phyloP scores from a whole-genome alignment of 2,329 filamentous ascomycete genomes.

The Microcyclospora tardicrescens region DNA sequence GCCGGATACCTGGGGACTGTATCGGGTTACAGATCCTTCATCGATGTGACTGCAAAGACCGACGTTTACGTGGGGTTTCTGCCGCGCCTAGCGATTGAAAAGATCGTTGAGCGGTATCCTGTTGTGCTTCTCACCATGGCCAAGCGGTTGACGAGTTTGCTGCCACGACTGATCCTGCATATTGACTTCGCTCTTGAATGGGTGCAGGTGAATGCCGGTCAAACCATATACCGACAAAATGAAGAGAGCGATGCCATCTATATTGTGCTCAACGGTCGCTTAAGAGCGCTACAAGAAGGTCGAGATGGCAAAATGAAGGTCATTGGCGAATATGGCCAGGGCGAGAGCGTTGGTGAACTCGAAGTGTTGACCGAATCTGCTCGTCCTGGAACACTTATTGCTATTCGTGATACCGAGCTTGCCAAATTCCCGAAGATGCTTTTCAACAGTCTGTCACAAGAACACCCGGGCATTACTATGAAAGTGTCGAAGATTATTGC shows the following conservation, averaged over 20 bases:
- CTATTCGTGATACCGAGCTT: constrained; percentile 90
- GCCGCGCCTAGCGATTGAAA: constrained; percentile 70
- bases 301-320: constrained; percentile 73
- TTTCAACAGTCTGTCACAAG: constrained; percentile 94
- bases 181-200: constrained; percentile 98
- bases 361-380: constrained; percentile 92
- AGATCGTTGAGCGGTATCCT: constrained; percentile 85
- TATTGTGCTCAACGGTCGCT: constrained; percentile 84
- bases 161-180: constrained; percentile 81
- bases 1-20: constrained; percentile 91
- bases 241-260: constrained; percentile 98
- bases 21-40: constrained; percentile 89
- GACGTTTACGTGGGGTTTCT: constrained; percentile 97
- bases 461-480: constrained; percentile 96
- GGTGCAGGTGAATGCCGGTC: constrained; percentile 90
- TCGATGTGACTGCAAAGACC: constrained; percentile 92
- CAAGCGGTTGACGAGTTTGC: constrained; percentile 76
- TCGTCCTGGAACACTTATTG: constrained; percentile 82
- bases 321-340: constrained; percentile 86
- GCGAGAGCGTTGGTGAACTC: constrained; percentile 91
- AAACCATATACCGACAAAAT: constrained; percentile 84
- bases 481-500: constrained; percentile 99
- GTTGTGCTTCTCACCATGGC: constrained; percentile 91
- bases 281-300: constrained; percentile 72
- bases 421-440: constrained; percentile 91